A percentile compares a stretch with the other conserved stretches of the same genome.
Conservation (phyloP, 495 filamentous ascomycete genomes). For the Neurospora sp. region DNA sequence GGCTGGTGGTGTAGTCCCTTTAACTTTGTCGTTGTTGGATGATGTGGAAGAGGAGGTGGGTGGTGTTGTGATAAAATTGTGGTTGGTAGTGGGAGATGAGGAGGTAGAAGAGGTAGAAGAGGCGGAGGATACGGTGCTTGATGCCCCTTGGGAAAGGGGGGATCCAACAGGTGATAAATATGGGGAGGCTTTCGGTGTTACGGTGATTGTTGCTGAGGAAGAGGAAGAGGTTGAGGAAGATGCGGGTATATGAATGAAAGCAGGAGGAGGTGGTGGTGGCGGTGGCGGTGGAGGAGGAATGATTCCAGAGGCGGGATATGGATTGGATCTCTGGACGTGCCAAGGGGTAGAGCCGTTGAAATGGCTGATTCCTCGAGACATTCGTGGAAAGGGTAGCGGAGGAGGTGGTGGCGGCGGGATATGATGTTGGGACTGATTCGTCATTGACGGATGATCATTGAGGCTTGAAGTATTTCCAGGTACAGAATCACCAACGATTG, state of each 20-base stretch:
- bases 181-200: slow-evolving; percentile 15
- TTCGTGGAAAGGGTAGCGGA: not conserved
- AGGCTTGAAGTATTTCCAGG: not conserved
- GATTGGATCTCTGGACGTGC: not conserved
- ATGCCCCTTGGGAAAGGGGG: not conserved
- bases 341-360: not conserved
- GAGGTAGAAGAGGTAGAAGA: not conserved
- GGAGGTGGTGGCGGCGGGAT: not conserved
- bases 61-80: not conserved
- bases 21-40: not conserved
- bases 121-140: slow-evolving; percentile 1
- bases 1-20: not conserved
- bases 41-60: not conserved
- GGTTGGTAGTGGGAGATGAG: not conserved
- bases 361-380: not conserved
- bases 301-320: not conserved
- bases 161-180: not conserved
- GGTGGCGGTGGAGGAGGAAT: slow-evolving; percentile 16
- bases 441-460: not conserved
- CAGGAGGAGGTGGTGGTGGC: slow-evolving; percentile 21
- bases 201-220: slow-evolving; percentile 16
- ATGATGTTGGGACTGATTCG: not conserved
- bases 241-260: slow-evolving; percentile 9
- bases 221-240: slow-evolving; percentile 2
- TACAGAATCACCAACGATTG: not conserved